A percentile compares a stretch with the other conserved stretches of the same genome.
Conservation (phyloP, 1,284 basidiomycete species). For the Xerocomus minutiporus region DNA sequence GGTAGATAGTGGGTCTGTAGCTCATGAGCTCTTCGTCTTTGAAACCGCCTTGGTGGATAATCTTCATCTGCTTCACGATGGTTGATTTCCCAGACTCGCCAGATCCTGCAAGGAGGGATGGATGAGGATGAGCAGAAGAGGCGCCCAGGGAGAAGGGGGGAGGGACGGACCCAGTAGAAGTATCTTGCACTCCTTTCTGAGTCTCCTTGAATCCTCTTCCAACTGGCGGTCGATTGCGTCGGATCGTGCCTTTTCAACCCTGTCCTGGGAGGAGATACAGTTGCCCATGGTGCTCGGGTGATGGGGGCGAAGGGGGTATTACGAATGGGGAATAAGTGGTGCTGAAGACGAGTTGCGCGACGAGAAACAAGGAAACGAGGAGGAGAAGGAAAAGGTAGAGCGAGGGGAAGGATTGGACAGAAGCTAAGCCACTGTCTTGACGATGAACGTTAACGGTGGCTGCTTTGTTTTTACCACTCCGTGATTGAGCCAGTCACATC, state of each 20-base stretch:
- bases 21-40: constrained; percentile 74
- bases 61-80: constrained; percentile 99
- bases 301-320: not conserved
- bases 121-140: constrained; percentile 5
- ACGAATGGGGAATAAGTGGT: not conserved
- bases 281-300: constrained; percentile 49
- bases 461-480: constrained; percentile 26
- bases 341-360: not conserved
- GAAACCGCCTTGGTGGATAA: constrained; percentile 95
- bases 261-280: constrained; percentile 58
- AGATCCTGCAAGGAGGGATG: constrained; percentile 38
- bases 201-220: constrained; percentile 67
- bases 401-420: too few species aligned
- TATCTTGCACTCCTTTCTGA: constrained; percentile 93
- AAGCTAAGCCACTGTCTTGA: too few species aligned
- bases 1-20: constrained; percentile 79
- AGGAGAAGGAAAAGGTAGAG: too few species aligned
- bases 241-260: constrained; percentile 61
- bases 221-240: constrained; percentile 70
- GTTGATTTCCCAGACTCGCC: constrained; percentile 89
- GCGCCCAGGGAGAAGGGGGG: constrained; percentile 8
- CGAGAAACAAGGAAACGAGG: not conserved
- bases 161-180: constrained; percentile 73
- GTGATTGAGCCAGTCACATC: not conserved
- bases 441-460: constrained; percentile 15